Base-by-base conservation (phyloP, 2,329 filamentous ascomycete genomes). In the Macroventuria anomochaeta region DNA sequence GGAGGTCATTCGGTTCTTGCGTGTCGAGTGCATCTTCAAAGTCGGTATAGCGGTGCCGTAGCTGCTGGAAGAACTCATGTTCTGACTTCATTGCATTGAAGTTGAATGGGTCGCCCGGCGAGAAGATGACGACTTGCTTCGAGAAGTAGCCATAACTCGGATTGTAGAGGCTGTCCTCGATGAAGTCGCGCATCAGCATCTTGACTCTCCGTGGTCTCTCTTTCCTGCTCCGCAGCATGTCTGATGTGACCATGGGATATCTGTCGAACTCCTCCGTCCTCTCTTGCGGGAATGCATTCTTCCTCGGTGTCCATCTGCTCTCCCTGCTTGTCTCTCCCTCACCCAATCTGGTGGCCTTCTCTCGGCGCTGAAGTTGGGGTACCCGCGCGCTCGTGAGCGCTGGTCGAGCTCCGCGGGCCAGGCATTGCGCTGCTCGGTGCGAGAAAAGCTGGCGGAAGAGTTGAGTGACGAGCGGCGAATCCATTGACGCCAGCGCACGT, bases 181-280 rank as follows among this genome's bases (percentile, higher is more conserved):
- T 95, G 71, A 99, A 99, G 81, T 99, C 96, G 62, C 96, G 85
- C 72, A 96, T 90, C 69, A 97, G 79, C 95, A 99, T 99, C 84
- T 96, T 97, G 63, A 96, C 93, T 74, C 89, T 84, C 69, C 85
- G 85, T 37, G 95, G 95, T 68, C 95, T 82, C 71, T 96, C 88
- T 46, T 80, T 87, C 47, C 89, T 83, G 62, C 76, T 80, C 63
- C 88, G 87, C 62, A 99, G 79, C 57, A 91, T 87, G 61, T 88
- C 83, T n/a, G 91, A 85, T 7, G 92, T 96, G 41, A 99, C 89
- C 71, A 88, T 86, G 0, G 95, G 93, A 69, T 91, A 96, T 67
- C 85, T 82, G 57, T 86, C 83, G 73, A 93, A 93, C 75, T 97
- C 93, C 39, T 90, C 86, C 2, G 83, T 82, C 75, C 91, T 88